Evolutionary conservation across 768 basidiomycete species (phyloP).

Genomic region (Amylocystis lapponica): DNA sequence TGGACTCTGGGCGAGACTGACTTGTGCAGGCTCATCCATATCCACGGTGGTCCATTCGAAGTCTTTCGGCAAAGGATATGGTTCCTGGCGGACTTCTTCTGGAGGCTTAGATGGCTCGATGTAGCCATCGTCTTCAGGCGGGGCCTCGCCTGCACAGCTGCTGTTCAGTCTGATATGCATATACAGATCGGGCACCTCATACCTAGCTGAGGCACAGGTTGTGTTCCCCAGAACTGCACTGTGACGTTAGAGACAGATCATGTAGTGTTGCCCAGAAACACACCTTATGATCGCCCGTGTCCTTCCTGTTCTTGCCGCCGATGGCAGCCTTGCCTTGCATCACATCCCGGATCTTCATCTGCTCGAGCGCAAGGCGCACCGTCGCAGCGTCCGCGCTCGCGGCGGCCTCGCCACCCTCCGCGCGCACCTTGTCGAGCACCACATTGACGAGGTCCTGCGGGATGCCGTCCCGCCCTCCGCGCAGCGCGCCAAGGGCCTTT

Average conservation of each 20-base stretch:
- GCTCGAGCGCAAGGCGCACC: conserved; percentile 63
- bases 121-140: conserved; percentile 71
- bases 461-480: conserved; percentile 40
- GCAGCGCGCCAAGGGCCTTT: conserved; percentile 44
- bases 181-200: neutral
- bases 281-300: conserved; percentile 87
- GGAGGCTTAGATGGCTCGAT: conserved; percentile 78
- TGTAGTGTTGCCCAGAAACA: conserved; percentile 9
- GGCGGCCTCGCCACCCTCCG: conserved; percentile 40
- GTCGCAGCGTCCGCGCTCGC: conserved; percentile 55
- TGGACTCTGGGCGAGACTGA: conserved; percentile 19
- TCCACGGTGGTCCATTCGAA: conserved; percentile 90
- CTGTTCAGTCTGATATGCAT: neutral
- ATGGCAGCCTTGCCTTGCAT: conserved; percentile 75
- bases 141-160: conserved; percentile 49
- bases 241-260: neutral
- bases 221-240: conserved; percentile 90
- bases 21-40: conserved; percentile 71
- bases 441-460: conserved; percentile 59
- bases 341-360: conserved; percentile 81
- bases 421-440: conserved; percentile 61
- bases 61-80: conserved; percentile 83
- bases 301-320: conserved; percentile 72
- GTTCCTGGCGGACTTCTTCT: conserved; percentile 81
- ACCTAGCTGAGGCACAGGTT: conserved; percentile 93